phyloP scores from a whole-genome alignment of 306 rosid species.

The Acacia crassicarpa region DNA sequence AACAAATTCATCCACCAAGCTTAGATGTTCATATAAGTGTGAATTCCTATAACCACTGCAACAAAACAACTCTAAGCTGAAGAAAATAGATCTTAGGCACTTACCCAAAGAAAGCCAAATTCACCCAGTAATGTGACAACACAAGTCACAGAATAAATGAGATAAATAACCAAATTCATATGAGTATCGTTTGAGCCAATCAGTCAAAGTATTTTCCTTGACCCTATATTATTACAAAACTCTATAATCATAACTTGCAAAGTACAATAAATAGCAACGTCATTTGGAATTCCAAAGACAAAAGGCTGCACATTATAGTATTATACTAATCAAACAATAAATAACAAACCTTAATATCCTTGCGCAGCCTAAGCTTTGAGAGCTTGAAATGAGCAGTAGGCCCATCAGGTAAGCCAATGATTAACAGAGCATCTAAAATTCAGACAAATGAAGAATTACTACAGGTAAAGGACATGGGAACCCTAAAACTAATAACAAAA shows the following conservation, averaged over 20 bases:
- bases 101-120: slow-evolving; percentile 6
- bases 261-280: slow-evolving; percentile 4
- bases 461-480: neutral
- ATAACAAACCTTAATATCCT: slow-evolving; percentile 75
- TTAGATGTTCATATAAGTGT: neutral
- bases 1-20: neutral
- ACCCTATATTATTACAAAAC: neutral
- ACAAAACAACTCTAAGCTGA: neutral
- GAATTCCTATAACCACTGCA: neutral
- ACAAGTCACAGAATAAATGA: slow-evolving; percentile 1
- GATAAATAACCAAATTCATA: neutral
- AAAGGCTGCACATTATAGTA: neutral
- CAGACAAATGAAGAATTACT: slow-evolving; percentile 10
- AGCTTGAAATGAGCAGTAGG: slow-evolving; percentile 97
- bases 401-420: slow-evolving; percentile 79
- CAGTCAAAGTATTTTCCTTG: slow-evolving; percentile 3
- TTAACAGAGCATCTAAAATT: slow-evolving; percentile 68
- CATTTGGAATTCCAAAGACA: slow-evolving; percentile 7
- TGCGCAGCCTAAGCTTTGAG: slow-evolving; percentile 70
- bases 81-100: neutral
- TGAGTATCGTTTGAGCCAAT: neutral
- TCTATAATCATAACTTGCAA: neutral
- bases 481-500: neutral
- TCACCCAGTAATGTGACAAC: slow-evolving; percentile 4
- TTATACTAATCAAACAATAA: neutral